These are phyloP conservation scores for Cavenderia fasciculata DNA, from an alignment of 78 protist species.

Conservation along the genomic window DNA sequence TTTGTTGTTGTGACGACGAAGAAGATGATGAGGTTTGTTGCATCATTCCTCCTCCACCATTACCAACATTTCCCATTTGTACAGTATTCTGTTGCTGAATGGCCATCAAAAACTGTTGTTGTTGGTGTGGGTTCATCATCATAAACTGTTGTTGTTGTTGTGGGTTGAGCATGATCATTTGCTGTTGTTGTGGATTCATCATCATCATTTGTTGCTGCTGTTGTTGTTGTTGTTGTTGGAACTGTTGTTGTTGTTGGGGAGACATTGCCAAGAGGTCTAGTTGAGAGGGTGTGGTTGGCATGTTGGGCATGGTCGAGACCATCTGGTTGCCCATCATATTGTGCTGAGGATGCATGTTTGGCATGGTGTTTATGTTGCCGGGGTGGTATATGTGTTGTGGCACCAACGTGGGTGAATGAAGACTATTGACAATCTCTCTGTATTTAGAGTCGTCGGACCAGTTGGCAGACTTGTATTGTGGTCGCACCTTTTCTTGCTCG, in stretches of 20 bases:
- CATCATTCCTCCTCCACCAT: background rate
- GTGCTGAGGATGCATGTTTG: too few species aligned
- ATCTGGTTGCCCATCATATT: too few species aligned
- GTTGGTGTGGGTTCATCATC: constrained; percentile 18
- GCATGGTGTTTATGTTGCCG: too few species aligned
- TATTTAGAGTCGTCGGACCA: constrained; percentile 60
- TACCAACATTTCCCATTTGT: background rate
- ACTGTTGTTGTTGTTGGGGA: background rate
- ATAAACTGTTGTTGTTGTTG: constrained; percentile 23
- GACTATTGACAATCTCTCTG: constrained; percentile 33
- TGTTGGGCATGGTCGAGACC: too few species aligned
- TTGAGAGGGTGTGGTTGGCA: too few species aligned
- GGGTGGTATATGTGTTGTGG: too few species aligned
- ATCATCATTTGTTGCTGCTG: background rate
- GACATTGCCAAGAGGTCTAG: too few species aligned
- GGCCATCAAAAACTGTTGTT: background rate
- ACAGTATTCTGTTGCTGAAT: background rate
- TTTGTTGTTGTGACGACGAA: background rate
- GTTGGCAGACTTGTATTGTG: constrained; percentile 62
- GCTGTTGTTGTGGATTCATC: background rate
- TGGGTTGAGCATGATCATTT: background rate
- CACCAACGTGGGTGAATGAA: constrained; percentile 27
- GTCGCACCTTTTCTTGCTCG: constrained; percentile 51
- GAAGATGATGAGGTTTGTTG: constrained; percentile 42
- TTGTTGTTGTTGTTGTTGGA: background rate